Evolutionary conservation across 1,284 basidiomycete species (phyloP).

Genomic region (Amylostereum areolatum): DNA sequence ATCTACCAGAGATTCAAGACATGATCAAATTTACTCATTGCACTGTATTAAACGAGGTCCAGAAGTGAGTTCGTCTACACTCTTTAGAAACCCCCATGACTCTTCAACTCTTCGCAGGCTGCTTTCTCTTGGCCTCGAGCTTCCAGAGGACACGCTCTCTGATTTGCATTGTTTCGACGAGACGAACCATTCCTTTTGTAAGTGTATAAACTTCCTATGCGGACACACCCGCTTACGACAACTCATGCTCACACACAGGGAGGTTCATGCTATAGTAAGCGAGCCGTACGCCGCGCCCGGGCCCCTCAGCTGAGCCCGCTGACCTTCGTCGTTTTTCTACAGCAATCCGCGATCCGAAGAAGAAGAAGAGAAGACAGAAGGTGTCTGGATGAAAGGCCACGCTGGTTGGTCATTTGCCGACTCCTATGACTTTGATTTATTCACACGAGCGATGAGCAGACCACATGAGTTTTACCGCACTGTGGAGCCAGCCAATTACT

Average conservation of each 20-base stretch:
- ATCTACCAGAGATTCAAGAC: slow-evolving; percentile 35
- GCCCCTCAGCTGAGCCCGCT: background rate
- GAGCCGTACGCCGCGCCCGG: background rate
- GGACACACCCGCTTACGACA: background rate
- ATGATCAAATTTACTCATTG: slow-evolving; percentile 26
- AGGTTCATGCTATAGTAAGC: slow-evolving; percentile 31
- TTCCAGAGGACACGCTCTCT: slow-evolving; percentile 28
- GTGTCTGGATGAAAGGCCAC: slow-evolving; percentile 59
- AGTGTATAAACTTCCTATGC: background rate
- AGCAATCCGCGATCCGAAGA: slow-evolving; percentile 32
- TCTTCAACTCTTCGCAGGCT: slow-evolving; percentile 13
- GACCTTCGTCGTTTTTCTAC: too few relatives aligned
- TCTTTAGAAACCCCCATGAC: slow-evolving; percentile 4
- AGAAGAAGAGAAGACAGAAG: slow-evolving; percentile 48
- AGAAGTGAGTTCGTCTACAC: slow-evolving; percentile 12
- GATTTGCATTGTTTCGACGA: slow-evolving; percentile 29
- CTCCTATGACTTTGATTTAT: background rate
- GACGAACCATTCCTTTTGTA: slow-evolving; percentile 24
- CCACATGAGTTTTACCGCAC: slow-evolving; percentile 50
- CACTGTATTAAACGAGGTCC: slow-evolving; percentile 21
- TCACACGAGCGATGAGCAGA: slow-evolving; percentile 28
- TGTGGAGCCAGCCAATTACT: slow-evolving; percentile 57
- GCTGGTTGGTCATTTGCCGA: slow-evolving; percentile 32
- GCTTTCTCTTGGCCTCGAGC: slow-evolving; percentile 20
- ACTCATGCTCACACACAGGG: slow-evolving; percentile 10